Evolutionary conservation across 1,284 basidiomycete genomes (phyloP).

Genomic region (Sanguinoderma infundibulare): DNA sequence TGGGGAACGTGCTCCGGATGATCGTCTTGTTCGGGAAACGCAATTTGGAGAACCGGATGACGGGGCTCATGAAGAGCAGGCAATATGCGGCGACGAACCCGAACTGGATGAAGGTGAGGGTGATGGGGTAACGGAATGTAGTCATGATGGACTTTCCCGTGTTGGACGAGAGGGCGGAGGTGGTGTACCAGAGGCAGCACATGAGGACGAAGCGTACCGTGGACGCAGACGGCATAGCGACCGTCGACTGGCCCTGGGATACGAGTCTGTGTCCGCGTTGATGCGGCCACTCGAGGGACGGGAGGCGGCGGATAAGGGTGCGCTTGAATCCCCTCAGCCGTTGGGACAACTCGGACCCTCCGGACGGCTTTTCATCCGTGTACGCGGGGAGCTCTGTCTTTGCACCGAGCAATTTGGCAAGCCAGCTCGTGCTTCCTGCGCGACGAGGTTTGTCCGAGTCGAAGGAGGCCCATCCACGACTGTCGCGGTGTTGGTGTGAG

Average conservation of each 20-base stretch:
- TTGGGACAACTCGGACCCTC: constrained; percentile 18
- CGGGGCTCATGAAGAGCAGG: constrained; percentile 77
- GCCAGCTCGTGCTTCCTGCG: constrained; percentile 26
- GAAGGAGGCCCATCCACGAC: constrained; percentile 21
- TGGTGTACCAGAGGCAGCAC: constrained; percentile 82
- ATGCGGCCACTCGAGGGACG: constrained; percentile 22
- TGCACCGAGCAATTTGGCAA: constrained; percentile 29
- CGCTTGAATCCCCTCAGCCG: constrained; percentile 27
- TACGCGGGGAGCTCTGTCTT: constrained; percentile 23
- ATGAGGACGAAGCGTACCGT: constrained; percentile 61
- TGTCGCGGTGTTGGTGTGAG: constrained; percentile 18
- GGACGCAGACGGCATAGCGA: constrained; percentile 32
- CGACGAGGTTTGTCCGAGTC: constrained; percentile 23
- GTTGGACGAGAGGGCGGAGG: constrained; percentile 88
- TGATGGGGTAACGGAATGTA: constrained; percentile 86
- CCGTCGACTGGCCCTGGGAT: constrained; percentile 8
- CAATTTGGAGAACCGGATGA: constrained; percentile 68
- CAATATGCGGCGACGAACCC: constrained; percentile 92
- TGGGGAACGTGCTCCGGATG: constrained; percentile 81
- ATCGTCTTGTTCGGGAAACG: constrained; percentile 76
- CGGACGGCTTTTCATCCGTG: constrained; percentile 26
- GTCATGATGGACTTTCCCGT: constrained; percentile 89
- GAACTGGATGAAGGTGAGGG: constrained; percentile 98
- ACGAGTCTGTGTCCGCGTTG: constrained; percentile 14
- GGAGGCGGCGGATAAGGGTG: constrained; percentile 24